Conservation (phyloP, 2,329 filamentous ascomycete genomes). For the Trichoderma lentiforme region DNA sequence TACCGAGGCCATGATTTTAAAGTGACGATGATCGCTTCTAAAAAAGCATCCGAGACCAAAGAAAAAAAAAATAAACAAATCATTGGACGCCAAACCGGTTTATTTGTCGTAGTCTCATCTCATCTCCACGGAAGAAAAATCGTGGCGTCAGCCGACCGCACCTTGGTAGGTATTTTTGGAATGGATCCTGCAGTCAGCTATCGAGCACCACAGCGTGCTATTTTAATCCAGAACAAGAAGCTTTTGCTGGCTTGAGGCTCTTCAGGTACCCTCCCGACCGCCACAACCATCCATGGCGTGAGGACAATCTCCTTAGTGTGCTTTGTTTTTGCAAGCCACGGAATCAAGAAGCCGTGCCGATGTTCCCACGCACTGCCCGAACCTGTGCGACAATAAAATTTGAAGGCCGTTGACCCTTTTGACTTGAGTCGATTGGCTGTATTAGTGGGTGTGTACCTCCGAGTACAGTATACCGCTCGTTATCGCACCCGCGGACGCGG, state of each 20-base stretch:
- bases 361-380: not conserved
- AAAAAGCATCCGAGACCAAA: not conserved
- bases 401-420: not conserved
- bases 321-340: not conserved
- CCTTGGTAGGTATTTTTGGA: not conserved
- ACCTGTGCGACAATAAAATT: not conserved
- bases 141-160: constrained; percentile 12
- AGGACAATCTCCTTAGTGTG: not conserved
- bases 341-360: not conserved
- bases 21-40: constrained; percentile 6
- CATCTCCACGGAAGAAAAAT: not conserved
- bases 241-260: not conserved
- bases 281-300: not conserved
- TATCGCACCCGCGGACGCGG: constrained; percentile 1
- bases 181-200: constrained; percentile 4
- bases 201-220: not conserved
- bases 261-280: not conserved
- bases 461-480: not conserved
- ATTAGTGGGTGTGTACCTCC: not conserved
- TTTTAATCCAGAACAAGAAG: not conserved
- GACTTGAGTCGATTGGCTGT: not conserved
- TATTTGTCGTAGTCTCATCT: not conserved
- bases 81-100: not conserved
- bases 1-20: not conserved
- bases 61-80: not conserved